Evolutionary conservation across 352 stramenopile species (phyloP).

Genomic region (Phytophthora cryptogea): DNA sequence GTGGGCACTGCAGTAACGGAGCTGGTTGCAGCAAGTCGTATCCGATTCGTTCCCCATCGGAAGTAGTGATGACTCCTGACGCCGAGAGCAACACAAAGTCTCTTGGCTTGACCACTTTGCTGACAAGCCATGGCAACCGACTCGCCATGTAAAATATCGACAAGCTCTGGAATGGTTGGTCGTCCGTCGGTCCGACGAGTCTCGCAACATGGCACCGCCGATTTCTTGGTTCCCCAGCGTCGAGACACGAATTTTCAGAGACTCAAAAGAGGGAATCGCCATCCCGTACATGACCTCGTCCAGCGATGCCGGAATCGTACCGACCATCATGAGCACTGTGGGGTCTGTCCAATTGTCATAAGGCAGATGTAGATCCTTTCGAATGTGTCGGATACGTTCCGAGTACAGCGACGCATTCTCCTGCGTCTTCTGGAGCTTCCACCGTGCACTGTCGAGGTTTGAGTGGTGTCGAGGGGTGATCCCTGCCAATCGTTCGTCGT

Average conservation of each 20-base stretch:
- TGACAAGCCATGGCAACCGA: conserved; percentile 42
- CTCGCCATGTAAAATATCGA: conserved; percentile 52
- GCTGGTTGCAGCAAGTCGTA: conserved; percentile 63
- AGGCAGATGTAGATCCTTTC: conserved; percentile 32
- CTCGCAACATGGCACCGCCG: conserved; percentile 57
- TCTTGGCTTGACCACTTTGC: conserved; percentile 44
- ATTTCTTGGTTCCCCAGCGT: conserved; percentile 32
- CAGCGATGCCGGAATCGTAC: conserved; percentile 45
- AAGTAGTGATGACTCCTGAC: conserved; percentile 40
- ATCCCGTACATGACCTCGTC: conserved; percentile 73
- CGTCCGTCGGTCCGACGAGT: conserved; percentile 42
- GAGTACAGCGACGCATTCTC: conserved; percentile 40
- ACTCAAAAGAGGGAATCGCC: conserved; percentile 41
- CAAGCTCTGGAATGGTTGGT: conserved; percentile 50
- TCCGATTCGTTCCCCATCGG: conserved; percentile 47
- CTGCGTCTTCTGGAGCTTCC: conserved; percentile 43
- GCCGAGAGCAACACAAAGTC: conserved; percentile 52
- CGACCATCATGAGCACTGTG: conserved; percentile 42
- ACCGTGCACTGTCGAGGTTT: conserved; percentile 37
- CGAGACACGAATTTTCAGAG: conserved; percentile 38
- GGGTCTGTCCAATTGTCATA: conserved; percentile 39
- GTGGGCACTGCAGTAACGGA: conserved; percentile 34
- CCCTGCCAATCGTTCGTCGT: conserved; percentile 35
- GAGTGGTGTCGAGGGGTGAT: conserved; percentile 27
- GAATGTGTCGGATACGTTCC: conserved; percentile 31